A percentile compares a stretch with the other conserved stretches of the same genome.
phyloP scores from a whole-genome alignment of 495 filamentous ascomycete species.

The Beverwykella pulmonaria region DNA sequence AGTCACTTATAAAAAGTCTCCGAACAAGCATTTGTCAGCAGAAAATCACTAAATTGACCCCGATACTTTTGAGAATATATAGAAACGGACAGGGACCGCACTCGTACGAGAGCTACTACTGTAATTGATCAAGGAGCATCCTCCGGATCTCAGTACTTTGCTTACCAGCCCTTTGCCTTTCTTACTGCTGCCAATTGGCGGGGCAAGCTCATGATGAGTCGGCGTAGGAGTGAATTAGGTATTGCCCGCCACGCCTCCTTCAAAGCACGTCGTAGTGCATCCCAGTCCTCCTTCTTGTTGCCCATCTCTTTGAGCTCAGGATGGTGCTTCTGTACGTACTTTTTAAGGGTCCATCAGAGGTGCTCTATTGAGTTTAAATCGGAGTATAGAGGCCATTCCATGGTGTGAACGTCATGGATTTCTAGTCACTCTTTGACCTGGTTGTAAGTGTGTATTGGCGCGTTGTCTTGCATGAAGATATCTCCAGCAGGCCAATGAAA shows the following conservation, averaged over 20 bases:
- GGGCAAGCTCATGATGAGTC: constrained; percentile 4
- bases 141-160: neutral
- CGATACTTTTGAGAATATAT: no score
- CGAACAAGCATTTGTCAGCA: no score
- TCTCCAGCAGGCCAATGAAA: no score
- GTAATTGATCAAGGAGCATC: no score
- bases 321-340: constrained; percentile 25
- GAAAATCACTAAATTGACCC: no score
- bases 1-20: no score
- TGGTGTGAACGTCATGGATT: neutral
- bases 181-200: neutral
- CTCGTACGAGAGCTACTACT: no score
- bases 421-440: constrained; percentile 1
- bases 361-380: constrained; percentile 33
- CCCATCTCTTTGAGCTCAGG: constrained; percentile 14
- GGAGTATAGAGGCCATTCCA: constrained; percentile 33
- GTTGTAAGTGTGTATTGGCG: neutral
- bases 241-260: constrained; percentile 13
- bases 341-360: constrained; percentile 23
- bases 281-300: constrained; percentile 8
- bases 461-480: constrained; percentile 1
- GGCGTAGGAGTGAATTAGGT: constrained; percentile 4
- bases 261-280: constrained; percentile 9
- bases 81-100: no score
- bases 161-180: neutral